These are phyloP conservation scores for Parathielavia hyrcaniae DNA, from an alignment of 495 filamentous ascomycete species.

Conservation along the genomic window DNA sequence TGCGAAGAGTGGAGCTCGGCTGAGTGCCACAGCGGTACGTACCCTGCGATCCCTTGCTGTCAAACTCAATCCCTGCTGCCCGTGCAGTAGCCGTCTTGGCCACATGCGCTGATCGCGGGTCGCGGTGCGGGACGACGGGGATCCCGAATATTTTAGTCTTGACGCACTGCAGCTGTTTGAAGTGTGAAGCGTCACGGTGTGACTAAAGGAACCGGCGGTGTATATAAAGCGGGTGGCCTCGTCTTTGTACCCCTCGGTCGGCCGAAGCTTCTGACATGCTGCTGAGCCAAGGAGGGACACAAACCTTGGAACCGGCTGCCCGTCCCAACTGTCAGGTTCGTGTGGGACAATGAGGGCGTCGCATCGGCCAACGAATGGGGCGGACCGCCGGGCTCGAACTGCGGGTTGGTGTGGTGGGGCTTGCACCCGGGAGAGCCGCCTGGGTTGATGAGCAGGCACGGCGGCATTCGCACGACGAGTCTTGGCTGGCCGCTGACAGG, in stretches of 20 bases:
- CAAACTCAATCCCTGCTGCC: constrained; percentile 9
- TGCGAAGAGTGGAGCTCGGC: neutral
- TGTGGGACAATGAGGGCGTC: neutral
- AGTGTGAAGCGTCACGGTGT: no score
- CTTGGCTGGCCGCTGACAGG: constrained; percentile 1
- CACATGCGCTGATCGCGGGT: neutral
- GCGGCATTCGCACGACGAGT: neutral
- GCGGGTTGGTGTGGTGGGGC: constrained; percentile 1
- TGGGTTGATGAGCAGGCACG: constrained; percentile 1
- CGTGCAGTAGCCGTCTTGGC: constrained; percentile 9
- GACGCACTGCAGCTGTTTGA: no score
- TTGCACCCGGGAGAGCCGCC: neutral
- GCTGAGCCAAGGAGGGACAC: neutral
- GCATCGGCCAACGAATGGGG: constrained; percentile 4
- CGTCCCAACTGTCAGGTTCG: neutral
- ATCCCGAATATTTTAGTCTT: no score
- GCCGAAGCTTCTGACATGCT: neutral
- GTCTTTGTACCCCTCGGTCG: neutral
- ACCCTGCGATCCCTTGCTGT: neutral
- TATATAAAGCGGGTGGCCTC: neutral
- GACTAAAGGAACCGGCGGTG: no score
- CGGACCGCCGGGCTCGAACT: neutral
- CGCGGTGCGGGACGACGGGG: neutral
- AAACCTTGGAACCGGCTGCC: neutral
- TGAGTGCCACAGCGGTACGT: neutral